Evolutionary conservation across 2,329 filamentous ascomycete genomes (phyloP).

Genomic region (Rosellinia necatrix): DNA sequence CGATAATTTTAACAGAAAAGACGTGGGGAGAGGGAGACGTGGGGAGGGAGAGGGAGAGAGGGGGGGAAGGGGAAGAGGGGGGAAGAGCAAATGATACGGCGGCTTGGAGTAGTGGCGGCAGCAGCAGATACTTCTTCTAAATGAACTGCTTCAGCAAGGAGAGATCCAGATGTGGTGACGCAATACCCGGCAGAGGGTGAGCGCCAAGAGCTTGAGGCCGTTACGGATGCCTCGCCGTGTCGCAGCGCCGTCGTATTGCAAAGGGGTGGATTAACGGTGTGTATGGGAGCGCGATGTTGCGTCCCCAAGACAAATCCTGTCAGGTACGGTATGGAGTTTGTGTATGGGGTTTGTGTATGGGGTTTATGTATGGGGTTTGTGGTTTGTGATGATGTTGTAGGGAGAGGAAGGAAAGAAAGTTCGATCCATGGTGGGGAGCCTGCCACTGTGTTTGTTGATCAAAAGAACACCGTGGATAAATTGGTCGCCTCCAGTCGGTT

Average conservation of each 20-base stretch:
- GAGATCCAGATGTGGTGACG: too few species aligned
- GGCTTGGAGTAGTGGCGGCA: too few species aligned
- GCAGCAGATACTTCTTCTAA: too few species aligned
- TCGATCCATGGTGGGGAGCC: background rate
- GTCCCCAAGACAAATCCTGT: background rate
- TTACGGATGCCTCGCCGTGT: background rate
- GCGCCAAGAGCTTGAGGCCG: too few species aligned
- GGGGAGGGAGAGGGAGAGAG: background rate
- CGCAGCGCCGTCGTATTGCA: background rate
- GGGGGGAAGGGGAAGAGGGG: too few species aligned
- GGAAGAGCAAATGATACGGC: too few species aligned
- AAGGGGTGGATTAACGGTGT: too few species aligned
- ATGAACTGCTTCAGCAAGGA: too few species aligned
- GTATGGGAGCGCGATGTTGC: background rate
- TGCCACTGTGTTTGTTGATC: constrained; percentile 25
- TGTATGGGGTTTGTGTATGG: background rate
- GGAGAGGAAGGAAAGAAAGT: background rate
- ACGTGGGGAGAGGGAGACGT: background rate
- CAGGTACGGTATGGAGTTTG: background rate
- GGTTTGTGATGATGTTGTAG: background rate
- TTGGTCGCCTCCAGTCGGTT: constrained; percentile 16
- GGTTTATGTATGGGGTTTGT: background rate
- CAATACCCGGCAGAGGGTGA: too few species aligned
- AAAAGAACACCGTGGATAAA: constrained; percentile 18
- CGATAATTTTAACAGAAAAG: too few species aligned